Evolutionary conservation across 1,284 basidiomycete genomes (phyloP).

Genomic region (Puccinia brachypodii): DNA sequence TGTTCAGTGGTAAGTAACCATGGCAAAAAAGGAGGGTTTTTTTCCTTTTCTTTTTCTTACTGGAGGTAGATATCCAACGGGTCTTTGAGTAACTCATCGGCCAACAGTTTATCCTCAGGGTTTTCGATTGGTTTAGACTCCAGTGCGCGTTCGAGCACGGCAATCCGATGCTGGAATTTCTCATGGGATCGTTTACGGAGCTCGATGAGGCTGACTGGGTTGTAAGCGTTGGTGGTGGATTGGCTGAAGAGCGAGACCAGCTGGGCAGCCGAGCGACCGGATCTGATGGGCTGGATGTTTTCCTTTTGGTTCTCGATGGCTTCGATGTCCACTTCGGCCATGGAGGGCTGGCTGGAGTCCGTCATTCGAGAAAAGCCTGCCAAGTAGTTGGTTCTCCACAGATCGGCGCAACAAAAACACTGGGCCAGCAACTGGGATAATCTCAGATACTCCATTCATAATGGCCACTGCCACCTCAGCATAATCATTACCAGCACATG

Average conservation of each 20-base stretch:
- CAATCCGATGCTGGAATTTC: neutral
- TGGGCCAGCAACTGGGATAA: too few relatives aligned
- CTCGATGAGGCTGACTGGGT: slow-evolving; percentile 13
- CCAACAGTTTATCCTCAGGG: neutral
- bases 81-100: slow-evolving; percentile 55
- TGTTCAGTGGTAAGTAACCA: slow-evolving; percentile 52
- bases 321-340: slow-evolving; percentile 51
- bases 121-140: neutral
- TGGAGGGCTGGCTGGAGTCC: neutral
- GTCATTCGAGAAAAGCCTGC: neutral
- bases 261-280: slow-evolving; percentile 62
- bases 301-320: slow-evolving; percentile 64
- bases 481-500: too few relatives aligned
- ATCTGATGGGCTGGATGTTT: slow-evolving; percentile 63
- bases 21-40: slow-evolving; percentile 51
- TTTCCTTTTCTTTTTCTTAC: slow-evolving; percentile 53
- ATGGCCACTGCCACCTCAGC: too few relatives aligned
- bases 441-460: too few relatives aligned
- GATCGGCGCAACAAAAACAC: too few relatives aligned
- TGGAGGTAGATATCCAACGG: slow-evolving; percentile 60
- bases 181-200: neutral
- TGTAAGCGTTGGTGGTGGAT: slow-evolving; percentile 44
- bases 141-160: neutral
- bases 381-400: neutral
- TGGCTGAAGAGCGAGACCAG: slow-evolving; percentile 59